These are phyloP conservation scores for Tetrapyrgos nigripes DNA, from an alignment of 1,284 basidiomycete species.

Conservation along the genomic window DNA sequence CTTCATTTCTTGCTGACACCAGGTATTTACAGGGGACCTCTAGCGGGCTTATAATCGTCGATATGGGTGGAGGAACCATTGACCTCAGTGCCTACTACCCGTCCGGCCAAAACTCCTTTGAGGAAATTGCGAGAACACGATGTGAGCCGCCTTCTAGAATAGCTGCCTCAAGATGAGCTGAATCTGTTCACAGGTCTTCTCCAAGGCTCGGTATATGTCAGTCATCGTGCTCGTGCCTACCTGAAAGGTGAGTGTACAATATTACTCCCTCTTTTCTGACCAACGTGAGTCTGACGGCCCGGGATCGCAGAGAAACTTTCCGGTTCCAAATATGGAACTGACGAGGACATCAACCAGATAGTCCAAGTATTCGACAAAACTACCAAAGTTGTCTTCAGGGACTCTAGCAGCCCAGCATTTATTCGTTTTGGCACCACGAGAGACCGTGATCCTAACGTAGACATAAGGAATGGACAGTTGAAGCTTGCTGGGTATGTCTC, in stretches of 20 bases:
- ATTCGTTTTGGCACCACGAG: conserved; percentile 47
- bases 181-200: conserved; percentile 28
- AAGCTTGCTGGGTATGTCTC: conserved; percentile 42
- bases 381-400: conserved; percentile 48
- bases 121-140: conserved; percentile 38
- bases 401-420: conserved; percentile 39
- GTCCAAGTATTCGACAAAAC: conserved; percentile 44
- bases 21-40: neutral
- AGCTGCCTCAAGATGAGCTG: neutral
- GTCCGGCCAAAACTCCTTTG: conserved; percentile 23
- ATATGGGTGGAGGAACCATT: conserved; percentile 64
- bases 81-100: conserved; percentile 52
- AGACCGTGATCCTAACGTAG: conserved; percentile 39
- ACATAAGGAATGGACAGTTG: conserved; percentile 49
- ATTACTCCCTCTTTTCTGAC: neutral
- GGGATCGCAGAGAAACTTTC: conserved; percentile 39
- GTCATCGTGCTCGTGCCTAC: conserved; percentile 36
- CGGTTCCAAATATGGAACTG: conserved; percentile 38
- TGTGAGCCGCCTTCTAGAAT: conserved; percentile 25
- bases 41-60: conserved; percentile 56
- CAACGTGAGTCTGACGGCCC: too few species aligned
- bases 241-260: conserved; percentile 7
- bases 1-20: conserved; percentile 1
- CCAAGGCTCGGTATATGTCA: conserved; percentile 42
- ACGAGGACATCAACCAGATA: conserved; percentile 41